phyloP scores from a whole-genome alignment of 345 rosid genomes.

The Rhodamnia rubescens region DNA sequence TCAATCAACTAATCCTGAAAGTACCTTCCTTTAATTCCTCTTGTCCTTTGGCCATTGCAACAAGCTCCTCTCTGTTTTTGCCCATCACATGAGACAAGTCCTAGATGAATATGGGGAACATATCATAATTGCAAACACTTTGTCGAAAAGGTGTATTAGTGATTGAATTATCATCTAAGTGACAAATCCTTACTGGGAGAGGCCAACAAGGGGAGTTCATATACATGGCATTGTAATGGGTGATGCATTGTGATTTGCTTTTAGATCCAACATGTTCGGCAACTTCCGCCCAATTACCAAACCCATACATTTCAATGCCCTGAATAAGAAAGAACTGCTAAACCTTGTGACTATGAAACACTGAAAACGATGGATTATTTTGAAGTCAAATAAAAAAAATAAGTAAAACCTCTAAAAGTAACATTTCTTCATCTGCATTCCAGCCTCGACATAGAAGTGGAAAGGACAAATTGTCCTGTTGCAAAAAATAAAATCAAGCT shows the following conservation, averaged over 20 bases:
- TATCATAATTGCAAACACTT: not conserved
- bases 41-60: constrained; percentile 66
- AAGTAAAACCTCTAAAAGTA: constrained; percentile 74
- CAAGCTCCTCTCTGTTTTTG: constrained; percentile 83
- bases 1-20: not conserved
- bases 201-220: constrained; percentile 82
- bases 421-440: constrained; percentile 94
- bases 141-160: not conserved
- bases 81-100: constrained; percentile 84
- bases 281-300: constrained; percentile 94
- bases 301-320: constrained; percentile 94
- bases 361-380: not conserved
- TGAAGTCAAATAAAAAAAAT: not conserved
- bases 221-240: constrained; percentile 69
- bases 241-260: constrained; percentile 59
- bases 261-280: constrained; percentile 84
- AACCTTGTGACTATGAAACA: constrained; percentile 8
- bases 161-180: not conserved
- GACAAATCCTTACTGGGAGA: constrained; percentile 52
- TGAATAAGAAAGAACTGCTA: constrained; percentile 20
- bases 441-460: constrained; percentile 81
- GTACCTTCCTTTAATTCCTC: constrained; percentile 46
- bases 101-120: constrained; percentile 16
- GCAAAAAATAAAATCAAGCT: not conserved
- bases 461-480: constrained; percentile 88